Base-by-base conservation (phyloP, 1,139 yeast genomes). In the Pichia sp. region DNA sequence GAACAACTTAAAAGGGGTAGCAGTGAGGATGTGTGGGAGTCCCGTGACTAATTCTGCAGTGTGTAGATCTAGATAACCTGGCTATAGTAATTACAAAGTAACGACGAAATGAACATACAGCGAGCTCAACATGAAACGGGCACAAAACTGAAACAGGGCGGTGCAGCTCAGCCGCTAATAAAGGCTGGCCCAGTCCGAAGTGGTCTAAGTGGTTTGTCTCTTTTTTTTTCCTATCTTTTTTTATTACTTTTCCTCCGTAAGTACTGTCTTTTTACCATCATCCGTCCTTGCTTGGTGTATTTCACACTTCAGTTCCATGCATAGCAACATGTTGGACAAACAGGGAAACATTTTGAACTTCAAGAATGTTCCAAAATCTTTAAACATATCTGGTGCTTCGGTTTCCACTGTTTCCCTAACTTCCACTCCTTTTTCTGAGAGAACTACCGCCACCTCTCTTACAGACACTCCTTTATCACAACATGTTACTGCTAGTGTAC, bases 1-100 rank as follows among this genome's bases (percentile, higher is more conserved):
- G 76, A 79, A 50, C 78, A 79, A 54, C 70, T 74, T 54, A 68
- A 73, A 16, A 63, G 68, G 32, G 95, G 94, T 8, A 78, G 83
- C 50, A 78, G 88, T 34, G 95, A 88, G 56, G 89, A 84, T 56
- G 68, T 87, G 4, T 89, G 96, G 97, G 74, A 74, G 43, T 65
- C 69, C 27, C 64, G 84, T 30, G 47, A 46, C 27, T 49, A 26
- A 31, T 11, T 18, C 10, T 11, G n/a, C n/a, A n/a, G 18, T 28
- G 7, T 16, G 18, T 14, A 7, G 3, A 21, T 21, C 6, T 21
- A 21, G 6, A 21, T 21, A n/a, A n/a, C n/a, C n/a, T n/a, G n/a
- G n/a, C n/a, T n/a, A n/a, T n/a, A n/a, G n/a, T n/a, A n/a, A n/a
- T n/a, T n/a, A n/a, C n/a, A n/a, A n/a, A n/a, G n/a, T n/a, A n/a